Evolutionary conservation across 2,329 filamentous ascomycete species (phyloP).

Genomic region (Arthrobotrys entomopaga): DNA sequence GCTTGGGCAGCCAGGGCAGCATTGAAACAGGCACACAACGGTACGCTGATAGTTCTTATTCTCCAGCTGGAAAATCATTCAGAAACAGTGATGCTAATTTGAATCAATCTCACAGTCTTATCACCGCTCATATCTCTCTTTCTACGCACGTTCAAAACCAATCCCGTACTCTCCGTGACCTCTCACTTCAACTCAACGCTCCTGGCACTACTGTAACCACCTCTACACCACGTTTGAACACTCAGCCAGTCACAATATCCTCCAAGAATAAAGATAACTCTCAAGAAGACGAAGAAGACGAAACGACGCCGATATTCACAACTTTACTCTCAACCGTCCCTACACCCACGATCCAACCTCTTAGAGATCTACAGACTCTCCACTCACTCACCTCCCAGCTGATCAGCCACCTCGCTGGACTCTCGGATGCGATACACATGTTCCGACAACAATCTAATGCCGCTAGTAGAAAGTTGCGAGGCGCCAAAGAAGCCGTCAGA

Average conservation of each 20-base stretch:
- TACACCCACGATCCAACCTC: conserved; percentile 74
- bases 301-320: conserved; percentile 42
- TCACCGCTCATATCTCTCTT: conserved; percentile 78
- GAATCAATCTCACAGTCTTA: conserved; percentile 68
- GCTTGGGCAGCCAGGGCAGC: conserved; percentile 77
- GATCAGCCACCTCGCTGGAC: conserved; percentile 81
- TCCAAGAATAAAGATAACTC: conserved; percentile 12
- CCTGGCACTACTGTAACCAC: conserved; percentile 49
- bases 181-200: conserved; percentile 67
- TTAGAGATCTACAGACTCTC: conserved; percentile 74
- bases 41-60: conserved; percentile 63
- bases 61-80: conserved; percentile 11
- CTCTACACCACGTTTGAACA: conserved; percentile 39
- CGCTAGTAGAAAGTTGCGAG: conserved; percentile 80
- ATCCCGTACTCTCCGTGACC: conserved; percentile 77
- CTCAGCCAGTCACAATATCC: conserved; percentile 55
- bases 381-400: conserved; percentile 77
- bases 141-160: conserved; percentile 80
- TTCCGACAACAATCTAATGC: conserved; percentile 85
- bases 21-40: conserved; percentile 78
- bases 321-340: conserved; percentile 69
- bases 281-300: conserved; percentile 31
- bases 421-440: conserved; percentile 94
- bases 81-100: conserved; percentile 8
- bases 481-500: conserved; percentile 82